Base-by-base conservation (phyloP, 2,329 filamentous ascomycete genomes). In the Cadophora gregata region DNA sequence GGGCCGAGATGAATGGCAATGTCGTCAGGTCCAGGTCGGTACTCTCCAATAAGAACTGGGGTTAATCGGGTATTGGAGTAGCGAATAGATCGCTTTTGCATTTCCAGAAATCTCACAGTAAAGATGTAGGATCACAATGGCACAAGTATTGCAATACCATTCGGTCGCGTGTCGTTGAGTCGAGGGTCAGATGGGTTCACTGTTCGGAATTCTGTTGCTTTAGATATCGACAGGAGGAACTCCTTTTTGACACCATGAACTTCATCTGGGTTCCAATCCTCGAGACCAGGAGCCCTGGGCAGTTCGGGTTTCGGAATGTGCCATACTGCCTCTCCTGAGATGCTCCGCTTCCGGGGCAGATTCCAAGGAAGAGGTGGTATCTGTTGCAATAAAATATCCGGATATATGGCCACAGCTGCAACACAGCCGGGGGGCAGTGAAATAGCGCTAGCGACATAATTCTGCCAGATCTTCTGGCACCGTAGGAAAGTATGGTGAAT, bases 121-220 rank as follows among this genome's bases (percentile, higher is more conserved):
- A 65, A 61, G 16, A 65, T 65, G 33, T 65, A 65, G 16, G 56
- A 65, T 48, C 47, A 65, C 24, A 61, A 55, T 61, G 24, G 38
- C 45, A 53, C 53, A 56, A 65, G 56, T 61, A 65, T 65, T 31
- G 58, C 63, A 65, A 65, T 47, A 61, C 56, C 47, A 56, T 65
- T 65, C 24, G 48, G 33, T 56, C 42, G 56, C 29, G 38, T 27
- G 59, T 61, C 48, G 59, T 53, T 55, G 60, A 10, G 48, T 56
- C 47, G 47, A 33, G 62, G 56, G 45, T 31, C 36, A 36, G 56
- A 56, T 31, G n/a, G 47, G 31, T 29, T 29, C 19, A 48, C 61
- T 21, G 62, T 65, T 65, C 45, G 56, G 33, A 21, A 65, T 33
- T 61, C 33, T 48, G 47, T 61, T 45, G 47, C 31, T 38, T 61